A percentile compares a stretch with the other conserved stretches of the same genome.
phyloP scores from a whole-genome alignment of 805 yeast species.

The Debaryomyces maramus region DNA sequence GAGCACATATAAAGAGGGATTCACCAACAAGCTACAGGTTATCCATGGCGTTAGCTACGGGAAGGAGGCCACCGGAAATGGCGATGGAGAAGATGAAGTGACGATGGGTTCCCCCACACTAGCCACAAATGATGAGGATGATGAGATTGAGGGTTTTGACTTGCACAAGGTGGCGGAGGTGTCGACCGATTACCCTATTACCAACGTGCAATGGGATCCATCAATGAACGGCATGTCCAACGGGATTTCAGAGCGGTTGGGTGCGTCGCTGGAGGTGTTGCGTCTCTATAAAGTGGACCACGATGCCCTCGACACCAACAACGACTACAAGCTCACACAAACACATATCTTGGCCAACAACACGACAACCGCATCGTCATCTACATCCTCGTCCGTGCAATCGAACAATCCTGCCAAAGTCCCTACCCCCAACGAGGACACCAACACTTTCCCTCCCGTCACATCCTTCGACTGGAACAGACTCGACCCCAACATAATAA shows the following conservation, averaged over 20 bases:
- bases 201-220: constrained; percentile 73
- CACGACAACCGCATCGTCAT: constrained; percentile 22
- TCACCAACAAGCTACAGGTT: constrained; percentile 63
- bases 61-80: constrained; percentile 18
- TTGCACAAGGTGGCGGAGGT: constrained; percentile 53
- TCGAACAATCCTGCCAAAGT: constrained; percentile 9
- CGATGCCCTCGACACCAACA: constrained; percentile 41
- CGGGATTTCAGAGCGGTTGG: constrained; percentile 46
- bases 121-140: constrained; percentile 8
- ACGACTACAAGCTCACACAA: constrained; percentile 37
- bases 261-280: constrained; percentile 72
- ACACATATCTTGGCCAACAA: constrained; percentile 43
- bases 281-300: constrained; percentile 60
- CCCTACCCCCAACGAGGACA: constrained; percentile 36
- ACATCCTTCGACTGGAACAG: constrained; percentile 94
- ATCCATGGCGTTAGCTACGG: constrained; percentile 32
- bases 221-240: constrained; percentile 36
- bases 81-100: constrained; percentile 15
- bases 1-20: constrained; percentile 81
- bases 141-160: constrained; percentile 33
- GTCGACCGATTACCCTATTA: constrained; percentile 64
- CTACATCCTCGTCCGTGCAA: constrained; percentile 10
- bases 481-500: constrained; percentile 63
- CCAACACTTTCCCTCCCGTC: constrained; percentile 73
- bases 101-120: constrained; percentile 9